phyloP scores from a whole-genome alignment of 1,284 basidiomycete genomes.

The Caloboletus firmus region DNA sequence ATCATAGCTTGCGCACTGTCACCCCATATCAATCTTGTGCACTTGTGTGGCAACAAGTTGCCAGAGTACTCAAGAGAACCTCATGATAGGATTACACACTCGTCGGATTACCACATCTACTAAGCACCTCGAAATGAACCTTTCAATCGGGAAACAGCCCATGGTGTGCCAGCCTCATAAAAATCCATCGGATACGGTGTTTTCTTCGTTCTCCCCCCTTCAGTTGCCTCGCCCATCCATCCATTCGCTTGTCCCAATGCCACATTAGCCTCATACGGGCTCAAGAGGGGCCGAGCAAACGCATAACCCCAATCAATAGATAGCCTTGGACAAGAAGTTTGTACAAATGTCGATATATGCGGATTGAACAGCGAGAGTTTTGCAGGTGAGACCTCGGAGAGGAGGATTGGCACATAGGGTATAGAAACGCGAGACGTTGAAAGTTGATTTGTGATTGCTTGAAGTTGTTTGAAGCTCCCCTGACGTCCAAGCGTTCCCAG shows the following conservation, averaged over 20 bases:
- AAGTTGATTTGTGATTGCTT: conserved; percentile 78
- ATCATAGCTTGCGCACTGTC: background rate
- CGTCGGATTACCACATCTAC: background rate
- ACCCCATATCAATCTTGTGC: background rate
- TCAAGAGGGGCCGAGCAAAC: conserved; percentile 86
- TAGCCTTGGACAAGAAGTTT: conserved; percentile 93
- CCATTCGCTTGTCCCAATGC: conserved; percentile 72
- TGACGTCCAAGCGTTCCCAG: conserved; percentile 95
- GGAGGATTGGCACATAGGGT: conserved; percentile 84
- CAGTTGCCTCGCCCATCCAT: conserved; percentile 52
- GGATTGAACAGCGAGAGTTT: conserved; percentile 86
- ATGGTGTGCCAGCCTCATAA: conserved; percentile 76
- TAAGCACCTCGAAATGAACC: conserved; percentile 28
- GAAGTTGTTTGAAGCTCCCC: conserved; percentile 87
- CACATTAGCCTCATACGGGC: conserved; percentile 92
- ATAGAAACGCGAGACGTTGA: conserved; percentile 52
- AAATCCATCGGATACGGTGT: conserved; percentile 94
- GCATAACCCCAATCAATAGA: conserved; percentile 99
- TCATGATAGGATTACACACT: background rate
- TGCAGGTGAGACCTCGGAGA: conserved; percentile 94
- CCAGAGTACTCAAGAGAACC: background rate
- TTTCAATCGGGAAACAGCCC: conserved; percentile 62
- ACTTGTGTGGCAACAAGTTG: background rate
- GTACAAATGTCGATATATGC: conserved; percentile 86
- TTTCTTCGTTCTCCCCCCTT: conserved; percentile 35